Conservation (phyloP, 2,329 filamentous ascomycete species). For the Penicillium aurantiogriseum region DNA sequence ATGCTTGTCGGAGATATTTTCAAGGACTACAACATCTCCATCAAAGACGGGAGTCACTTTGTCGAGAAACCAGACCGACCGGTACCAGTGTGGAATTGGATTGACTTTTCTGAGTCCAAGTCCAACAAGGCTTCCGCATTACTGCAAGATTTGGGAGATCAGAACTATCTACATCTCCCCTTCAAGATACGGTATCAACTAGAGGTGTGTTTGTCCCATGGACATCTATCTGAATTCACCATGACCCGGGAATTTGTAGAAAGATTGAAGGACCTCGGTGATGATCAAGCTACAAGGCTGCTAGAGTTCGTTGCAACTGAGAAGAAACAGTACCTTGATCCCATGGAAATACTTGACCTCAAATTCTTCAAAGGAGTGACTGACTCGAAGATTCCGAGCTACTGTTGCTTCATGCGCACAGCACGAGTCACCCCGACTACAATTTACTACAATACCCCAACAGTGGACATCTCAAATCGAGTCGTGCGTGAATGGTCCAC, state of each 20-base stretch:
- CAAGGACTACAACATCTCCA: conserved; percentile 68
- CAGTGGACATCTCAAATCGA: conserved; percentile 82
- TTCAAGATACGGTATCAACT: conserved; percentile 84
- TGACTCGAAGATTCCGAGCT: conserved; percentile 59
- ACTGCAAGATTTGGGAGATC: conserved; percentile 35
- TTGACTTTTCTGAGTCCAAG: conserved; percentile 34
- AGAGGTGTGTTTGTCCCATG: conserved; percentile 85
- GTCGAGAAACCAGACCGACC: conserved; percentile 22
- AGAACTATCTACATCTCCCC: conserved; percentile 49
- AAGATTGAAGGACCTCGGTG: conserved; percentile 55
- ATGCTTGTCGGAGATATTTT: conserved; percentile 55
- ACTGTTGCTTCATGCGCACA: conserved; percentile 74
- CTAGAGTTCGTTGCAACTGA: conserved; percentile 72
- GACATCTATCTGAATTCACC: conserved; percentile 72
- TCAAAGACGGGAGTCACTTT: conserved; percentile 49
- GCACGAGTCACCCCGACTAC: conserved; percentile 81
- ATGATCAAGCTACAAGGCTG: conserved; percentile 59
- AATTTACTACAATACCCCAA: conserved; percentile 73
- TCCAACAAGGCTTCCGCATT: conserved; percentile 29
- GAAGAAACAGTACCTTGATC: conserved; percentile 62
- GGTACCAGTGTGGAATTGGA: conserved; percentile 40
- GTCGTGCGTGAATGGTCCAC: conserved; percentile 71
- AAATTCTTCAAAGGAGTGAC: conserved; percentile 46
- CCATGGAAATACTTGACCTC: conserved; percentile 68
- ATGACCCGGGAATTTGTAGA: conserved; percentile 67